Conservation (phyloP, 2,329 filamentous ascomycete genomes). For the Exophiala mesophila region DNA sequence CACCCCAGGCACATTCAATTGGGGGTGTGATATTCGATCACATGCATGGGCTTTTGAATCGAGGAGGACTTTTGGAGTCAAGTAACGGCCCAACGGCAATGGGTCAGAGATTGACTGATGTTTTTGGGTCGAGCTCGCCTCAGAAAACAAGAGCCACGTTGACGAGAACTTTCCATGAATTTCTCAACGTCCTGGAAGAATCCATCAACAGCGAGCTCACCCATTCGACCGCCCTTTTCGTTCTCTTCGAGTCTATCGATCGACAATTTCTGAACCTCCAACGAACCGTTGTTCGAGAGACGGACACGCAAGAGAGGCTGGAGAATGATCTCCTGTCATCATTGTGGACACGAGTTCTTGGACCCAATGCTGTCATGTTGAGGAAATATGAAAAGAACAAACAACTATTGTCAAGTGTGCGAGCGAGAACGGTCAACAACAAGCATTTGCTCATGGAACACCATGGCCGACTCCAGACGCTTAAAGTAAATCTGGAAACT, state of each 20-base stretch:
- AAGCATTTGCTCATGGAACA: conserved; percentile 83
- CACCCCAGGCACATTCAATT: conserved; percentile 40
- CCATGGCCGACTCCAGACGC: conserved; percentile 72
- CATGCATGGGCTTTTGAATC: conserved; percentile 69
- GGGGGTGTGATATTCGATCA: conserved; percentile 65
- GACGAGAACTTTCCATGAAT: conserved; percentile 82
- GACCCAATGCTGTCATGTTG: conserved; percentile 67
- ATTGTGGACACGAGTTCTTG: conserved; percentile 81
- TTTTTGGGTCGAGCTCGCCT: conserved; percentile 75
- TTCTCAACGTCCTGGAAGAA: conserved; percentile 81
- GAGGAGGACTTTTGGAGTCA: conserved; percentile 40
- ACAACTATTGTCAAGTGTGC: conserved; percentile 69
- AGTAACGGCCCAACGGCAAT: conserved; percentile 57
- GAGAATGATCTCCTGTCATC: conserved; percentile 77
- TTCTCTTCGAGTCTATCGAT: conserved; percentile 88
- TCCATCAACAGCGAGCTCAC: conserved; percentile 79
- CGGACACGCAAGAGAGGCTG: conserved; percentile 70
- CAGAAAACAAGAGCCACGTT: conserved; percentile 77
- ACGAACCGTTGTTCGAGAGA: conserved; percentile 77
- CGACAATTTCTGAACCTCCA: conserved; percentile 84
- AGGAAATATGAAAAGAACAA: conserved; percentile 91
- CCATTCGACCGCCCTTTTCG: conserved; percentile 74
- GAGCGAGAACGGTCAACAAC: conserved; percentile 77
- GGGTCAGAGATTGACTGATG: conserved; percentile 61
- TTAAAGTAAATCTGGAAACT: conserved; percentile 84